Conservation (phyloP, 202 grass and related monocot species). For the Bolboschoenoplectus hybrid region DNA sequence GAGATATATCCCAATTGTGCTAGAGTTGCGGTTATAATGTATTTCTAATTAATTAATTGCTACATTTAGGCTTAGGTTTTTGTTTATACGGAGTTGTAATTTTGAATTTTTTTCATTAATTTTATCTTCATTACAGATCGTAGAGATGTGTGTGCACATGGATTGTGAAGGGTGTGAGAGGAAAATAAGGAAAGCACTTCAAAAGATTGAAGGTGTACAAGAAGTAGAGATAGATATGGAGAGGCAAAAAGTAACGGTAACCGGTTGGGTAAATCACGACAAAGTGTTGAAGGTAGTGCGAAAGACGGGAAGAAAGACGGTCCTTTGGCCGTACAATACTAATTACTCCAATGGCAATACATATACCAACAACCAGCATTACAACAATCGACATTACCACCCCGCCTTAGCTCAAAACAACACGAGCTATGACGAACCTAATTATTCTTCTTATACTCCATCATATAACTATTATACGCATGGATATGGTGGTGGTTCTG, state of each 20-base stretch:
- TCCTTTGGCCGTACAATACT: conserved; percentile 11
- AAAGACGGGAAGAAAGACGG: conserved; percentile 14
- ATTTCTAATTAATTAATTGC: background rate
- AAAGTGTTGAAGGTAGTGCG: conserved; percentile 15
- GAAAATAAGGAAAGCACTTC: conserved; percentile 72
- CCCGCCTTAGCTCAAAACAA: conserved; percentile 14
- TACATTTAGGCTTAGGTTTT: background rate
- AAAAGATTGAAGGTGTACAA: conserved; percentile 56
- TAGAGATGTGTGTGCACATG: conserved; percentile 92
- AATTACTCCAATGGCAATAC: background rate
- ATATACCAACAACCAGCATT: conserved; percentile 19
- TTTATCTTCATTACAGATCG: conserved; percentile 45
- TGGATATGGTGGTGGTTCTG: background rate
- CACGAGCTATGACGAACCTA: background rate
- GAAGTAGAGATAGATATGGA: conserved; percentile 28
- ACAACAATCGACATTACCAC: background rate
- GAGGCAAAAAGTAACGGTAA: conserved; percentile 22
- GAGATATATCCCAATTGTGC: too few relatives aligned
- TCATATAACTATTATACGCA: conserved; percentile 13
- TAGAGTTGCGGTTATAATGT: background rate
- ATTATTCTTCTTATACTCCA: background rate
- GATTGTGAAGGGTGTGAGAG: conserved; percentile 83
- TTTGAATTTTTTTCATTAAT: background rate
- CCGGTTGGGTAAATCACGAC: background rate
- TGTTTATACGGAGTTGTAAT: too few relatives aligned